Evolutionary conservation across 129 eudicot species (phyloP).

Genomic region (Flaveria ramosissima): DNA sequence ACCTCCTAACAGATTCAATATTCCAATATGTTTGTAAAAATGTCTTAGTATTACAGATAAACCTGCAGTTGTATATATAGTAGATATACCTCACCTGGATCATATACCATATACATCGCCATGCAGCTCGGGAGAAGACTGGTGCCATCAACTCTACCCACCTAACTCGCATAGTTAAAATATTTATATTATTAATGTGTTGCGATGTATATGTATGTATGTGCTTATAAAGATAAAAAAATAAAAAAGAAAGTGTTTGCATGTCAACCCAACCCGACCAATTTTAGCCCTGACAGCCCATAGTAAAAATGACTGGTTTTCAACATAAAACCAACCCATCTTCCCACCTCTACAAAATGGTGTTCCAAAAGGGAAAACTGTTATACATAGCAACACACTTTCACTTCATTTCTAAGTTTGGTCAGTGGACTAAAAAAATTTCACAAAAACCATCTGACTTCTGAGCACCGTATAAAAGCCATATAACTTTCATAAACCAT

Average conservation of each 20-base stretch:
- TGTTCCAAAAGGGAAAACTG: background rate
- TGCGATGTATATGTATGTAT: background rate
- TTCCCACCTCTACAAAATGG: background rate
- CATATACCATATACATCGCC: slow-evolving; percentile 96
- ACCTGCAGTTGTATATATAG: background rate
- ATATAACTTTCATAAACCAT: background rate
- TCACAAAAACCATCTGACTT: background rate
- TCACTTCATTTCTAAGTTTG: slow-evolving; percentile 1
- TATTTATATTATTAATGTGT: background rate
- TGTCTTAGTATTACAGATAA: background rate
- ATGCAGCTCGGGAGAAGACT: slow-evolving; percentile 82
- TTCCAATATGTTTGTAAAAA: background rate
- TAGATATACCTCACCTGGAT: slow-evolving; percentile 63
- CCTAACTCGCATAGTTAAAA: slow-evolving; percentile 27
- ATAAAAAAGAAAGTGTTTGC: background rate
- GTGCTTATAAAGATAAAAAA: background rate
- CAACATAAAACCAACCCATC: background rate
- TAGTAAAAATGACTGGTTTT: background rate
- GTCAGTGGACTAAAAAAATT: background rate
- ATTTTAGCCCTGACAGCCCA: background rate
- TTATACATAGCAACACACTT: background rate
- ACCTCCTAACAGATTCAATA: background rate
- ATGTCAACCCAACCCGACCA: background rate
- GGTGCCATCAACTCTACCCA: slow-evolving; percentile 99
- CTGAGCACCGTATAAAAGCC: background rate